Percentiles rank a stretch among this genome's conserved stretches.
Conservation (phyloP, 257 asterid species). For the Eustoma russellianum region DNA sequence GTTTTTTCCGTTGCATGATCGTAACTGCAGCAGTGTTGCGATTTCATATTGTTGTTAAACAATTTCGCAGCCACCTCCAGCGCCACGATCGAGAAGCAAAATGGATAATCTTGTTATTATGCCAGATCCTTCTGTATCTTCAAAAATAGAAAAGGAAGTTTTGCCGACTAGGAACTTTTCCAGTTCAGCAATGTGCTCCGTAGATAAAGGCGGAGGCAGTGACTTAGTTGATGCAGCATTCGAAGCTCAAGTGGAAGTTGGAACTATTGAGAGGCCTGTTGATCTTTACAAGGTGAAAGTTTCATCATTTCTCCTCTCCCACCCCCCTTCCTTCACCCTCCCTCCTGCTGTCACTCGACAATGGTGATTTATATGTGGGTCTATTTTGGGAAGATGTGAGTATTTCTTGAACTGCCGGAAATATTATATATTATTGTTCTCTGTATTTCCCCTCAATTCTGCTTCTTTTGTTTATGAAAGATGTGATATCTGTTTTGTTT, state of each 20-base stretch:
- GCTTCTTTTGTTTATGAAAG: neutral
- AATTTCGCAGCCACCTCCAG: constrained; percentile 72
- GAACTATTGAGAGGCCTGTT: constrained; percentile 83
- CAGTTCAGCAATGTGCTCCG: constrained; percentile 18
- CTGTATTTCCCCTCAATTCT: neutral
- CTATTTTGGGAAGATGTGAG: neutral
- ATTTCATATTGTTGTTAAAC: neutral
- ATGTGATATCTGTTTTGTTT: too few species aligned
- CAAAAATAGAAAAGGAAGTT: constrained; percentile 29
- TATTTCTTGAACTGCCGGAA: neutral
- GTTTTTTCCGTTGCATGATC: too few species aligned
- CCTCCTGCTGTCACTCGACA: too few species aligned
- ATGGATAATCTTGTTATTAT: constrained; percentile 72
- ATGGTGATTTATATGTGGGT: neutral
- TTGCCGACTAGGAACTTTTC: constrained; percentile 10
- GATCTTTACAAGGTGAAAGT: constrained; percentile 78
- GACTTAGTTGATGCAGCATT: constrained; percentile 32
- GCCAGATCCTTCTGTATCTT: constrained; percentile 49
- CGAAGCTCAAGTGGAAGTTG: constrained; percentile 46
- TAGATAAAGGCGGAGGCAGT: constrained; percentile 21
- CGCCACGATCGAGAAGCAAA: constrained; percentile 79
- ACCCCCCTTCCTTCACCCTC: neutral
- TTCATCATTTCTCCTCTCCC: constrained; percentile 2
- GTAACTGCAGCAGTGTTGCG: too few species aligned
- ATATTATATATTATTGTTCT: too few species aligned